phyloP scores from a whole-genome alignment of 176 grass and related monocot genomes.

The Phoenix dactylifera region DNA sequence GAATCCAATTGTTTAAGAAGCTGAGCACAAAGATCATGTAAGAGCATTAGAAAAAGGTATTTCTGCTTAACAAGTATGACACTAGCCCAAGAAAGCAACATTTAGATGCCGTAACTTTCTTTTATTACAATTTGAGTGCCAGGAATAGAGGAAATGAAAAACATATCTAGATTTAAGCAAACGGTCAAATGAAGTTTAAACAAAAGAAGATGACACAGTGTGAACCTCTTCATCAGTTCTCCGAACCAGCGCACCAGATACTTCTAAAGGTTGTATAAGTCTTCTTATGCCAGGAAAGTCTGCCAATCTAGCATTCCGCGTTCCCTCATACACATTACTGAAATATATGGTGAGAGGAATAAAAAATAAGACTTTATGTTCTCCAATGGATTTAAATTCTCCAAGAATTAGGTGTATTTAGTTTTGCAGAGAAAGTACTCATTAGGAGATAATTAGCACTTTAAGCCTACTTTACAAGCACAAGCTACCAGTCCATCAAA shows the following conservation, averaged over 20 bases:
- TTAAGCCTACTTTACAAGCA: too few species aligned
- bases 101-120: too few species aligned
- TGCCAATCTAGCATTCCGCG: conserved; percentile 56
- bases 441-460: too few species aligned
- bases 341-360: conserved; percentile 17
- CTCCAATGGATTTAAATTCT: too few species aligned
- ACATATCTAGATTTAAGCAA: not conserved
- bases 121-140: too few species aligned
- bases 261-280: conserved; percentile 68
- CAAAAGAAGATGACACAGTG: not conserved
- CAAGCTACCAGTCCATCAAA: too few species aligned
- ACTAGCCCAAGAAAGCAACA: too few species aligned
- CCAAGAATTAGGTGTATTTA: too few species aligned
- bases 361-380: not conserved
- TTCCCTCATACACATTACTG: conserved; percentile 97
- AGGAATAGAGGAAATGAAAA: too few species aligned
- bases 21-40: conserved; percentile 25
- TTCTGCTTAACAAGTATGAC: conserved; percentile 3
- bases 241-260: conserved; percentile 59
- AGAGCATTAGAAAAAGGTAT: not conserved
- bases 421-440: too few species aligned
- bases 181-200: not conserved
- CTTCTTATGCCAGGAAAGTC: conserved; percentile 85
- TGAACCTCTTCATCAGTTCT: conserved; percentile 79
- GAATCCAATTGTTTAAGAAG: conserved; percentile 65